Evolutionary conservation across 2,329 filamentous ascomycete genomes (phyloP).

Genomic region (Simplicillium sp.): DNA sequence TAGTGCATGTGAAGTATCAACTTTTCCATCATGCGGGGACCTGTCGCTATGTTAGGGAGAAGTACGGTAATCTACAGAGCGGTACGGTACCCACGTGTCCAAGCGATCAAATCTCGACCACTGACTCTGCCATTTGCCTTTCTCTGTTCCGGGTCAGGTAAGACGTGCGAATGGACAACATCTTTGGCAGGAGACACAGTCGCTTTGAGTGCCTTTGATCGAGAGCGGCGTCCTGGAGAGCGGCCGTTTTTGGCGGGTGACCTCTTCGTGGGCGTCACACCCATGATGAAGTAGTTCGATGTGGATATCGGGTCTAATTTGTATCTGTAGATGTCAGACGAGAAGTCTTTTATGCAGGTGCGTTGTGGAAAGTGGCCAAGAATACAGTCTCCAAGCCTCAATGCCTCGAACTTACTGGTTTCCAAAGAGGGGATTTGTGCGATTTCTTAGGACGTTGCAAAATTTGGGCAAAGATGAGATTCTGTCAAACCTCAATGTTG

Average conservation of each 20-base stretch:
- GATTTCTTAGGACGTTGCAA: too few relatives aligned
- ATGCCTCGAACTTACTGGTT: too few relatives aligned
- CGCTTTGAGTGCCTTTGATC: slow-evolving; percentile 3
- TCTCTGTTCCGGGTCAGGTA: slow-evolving; percentile 15
- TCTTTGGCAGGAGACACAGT: slow-evolving; percentile 3
- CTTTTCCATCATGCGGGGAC: slow-evolving; percentile 36
- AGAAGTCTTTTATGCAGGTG: too few relatives aligned
- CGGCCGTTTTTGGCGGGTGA: slow-evolving; percentile 10
- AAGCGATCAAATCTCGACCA: slow-evolving; percentile 30
- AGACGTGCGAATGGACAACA: slow-evolving; percentile 9
- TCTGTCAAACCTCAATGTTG: too few relatives aligned
- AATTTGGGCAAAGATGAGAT: too few relatives aligned
- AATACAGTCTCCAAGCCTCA: too few relatives aligned
- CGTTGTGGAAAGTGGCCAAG: too few relatives aligned
- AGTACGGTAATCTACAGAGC: not conserved
- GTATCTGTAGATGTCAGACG: too few relatives aligned
- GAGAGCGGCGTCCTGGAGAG: slow-evolving; percentile 8
- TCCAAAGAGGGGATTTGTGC: too few relatives aligned
- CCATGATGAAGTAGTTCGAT: slow-evolving; percentile 6
- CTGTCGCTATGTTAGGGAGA: slow-evolving; percentile 15
- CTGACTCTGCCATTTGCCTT: slow-evolving; percentile 17
- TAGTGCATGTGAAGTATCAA: slow-evolving; percentile 29
- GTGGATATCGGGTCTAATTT: not conserved
- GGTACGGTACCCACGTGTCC: slow-evolving; percentile 28
- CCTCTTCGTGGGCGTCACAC: slow-evolving; percentile 8